Evolutionary conservation across 2,329 filamentous ascomycete species (phyloP).

Genomic region (Ceratocystis eucalypticola): DNA sequence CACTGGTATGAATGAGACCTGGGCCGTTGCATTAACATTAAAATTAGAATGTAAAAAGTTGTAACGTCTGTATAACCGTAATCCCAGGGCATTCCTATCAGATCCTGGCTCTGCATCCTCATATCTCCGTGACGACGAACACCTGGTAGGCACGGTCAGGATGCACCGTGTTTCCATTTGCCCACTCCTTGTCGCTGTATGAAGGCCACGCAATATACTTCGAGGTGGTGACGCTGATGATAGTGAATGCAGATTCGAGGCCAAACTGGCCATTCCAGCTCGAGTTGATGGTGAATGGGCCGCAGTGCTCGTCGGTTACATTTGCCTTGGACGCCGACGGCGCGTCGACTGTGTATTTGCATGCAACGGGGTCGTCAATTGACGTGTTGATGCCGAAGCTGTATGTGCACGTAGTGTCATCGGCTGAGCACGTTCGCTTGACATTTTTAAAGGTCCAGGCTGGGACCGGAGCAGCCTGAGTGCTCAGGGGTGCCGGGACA

Average conservation of each 20-base stretch:
- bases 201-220: slow-evolving; percentile 38
- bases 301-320: slow-evolving; percentile 29
- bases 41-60: neutral
- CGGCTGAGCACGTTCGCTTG: slow-evolving; percentile 30
- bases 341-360: slow-evolving; percentile 30
- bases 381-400: slow-evolving; percentile 32
- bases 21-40: neutral
- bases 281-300: slow-evolving; percentile 37
- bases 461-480: slow-evolving; percentile 23
- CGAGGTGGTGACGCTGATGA: slow-evolving; percentile 36
- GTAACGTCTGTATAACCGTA: neutral
- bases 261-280: slow-evolving; percentile 46
- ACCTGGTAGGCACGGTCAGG: slow-evolving; percentile 11
- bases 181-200: slow-evolving; percentile 40
- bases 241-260: slow-evolving; percentile 39
- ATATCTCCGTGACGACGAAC: neutral
- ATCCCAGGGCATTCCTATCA: neutral
- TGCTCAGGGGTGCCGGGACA: neutral
- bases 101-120: neutral
- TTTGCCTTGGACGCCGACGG: slow-evolving; percentile 27
- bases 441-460: slow-evolving; percentile 33
- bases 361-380: slow-evolving; percentile 25
- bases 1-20: no score
- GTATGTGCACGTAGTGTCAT: slow-evolving; percentile 32
- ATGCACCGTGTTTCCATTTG: neutral